A percentile compares a stretch with the other conserved stretches of the same genome.
phyloP scores from a whole-genome alignment of 164 flowering plant genomes.

The Houttuynia cordata region DNA sequence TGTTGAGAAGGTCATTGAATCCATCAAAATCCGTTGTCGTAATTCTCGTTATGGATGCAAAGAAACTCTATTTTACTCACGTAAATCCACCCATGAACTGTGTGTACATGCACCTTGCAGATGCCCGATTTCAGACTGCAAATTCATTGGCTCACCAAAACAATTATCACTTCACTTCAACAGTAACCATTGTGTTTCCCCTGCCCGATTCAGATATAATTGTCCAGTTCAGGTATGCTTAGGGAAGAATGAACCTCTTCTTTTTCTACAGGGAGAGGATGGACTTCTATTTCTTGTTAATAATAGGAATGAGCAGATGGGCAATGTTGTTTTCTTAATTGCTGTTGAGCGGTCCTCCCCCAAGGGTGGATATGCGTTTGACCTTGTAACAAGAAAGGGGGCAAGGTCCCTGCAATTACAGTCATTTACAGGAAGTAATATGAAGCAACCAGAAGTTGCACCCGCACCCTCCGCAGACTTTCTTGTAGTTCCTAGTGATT shows the following conservation, averaged over 20 bases:
- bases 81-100: constrained; percentile 29
- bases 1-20: constrained; percentile 72
- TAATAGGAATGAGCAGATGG: constrained; percentile 29
- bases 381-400: constrained; percentile 34
- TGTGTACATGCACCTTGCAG: constrained; percentile 36
- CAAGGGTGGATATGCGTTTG: constrained; percentile 30
- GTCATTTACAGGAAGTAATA: constrained; percentile 27
- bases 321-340: constrained; percentile 30
- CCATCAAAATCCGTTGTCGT: constrained; percentile 31
- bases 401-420: constrained; percentile 36
- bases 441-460: constrained; percentile 27
- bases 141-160: constrained; percentile 32
- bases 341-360: constrained; percentile 27
- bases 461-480: constrained; percentile 27
- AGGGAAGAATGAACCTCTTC: constrained; percentile 14
- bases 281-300: constrained; percentile 44
- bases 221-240: constrained; percentile 29
- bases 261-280: constrained; percentile 28
- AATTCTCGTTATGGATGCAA: constrained; percentile 36
- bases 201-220: constrained; percentile 38
- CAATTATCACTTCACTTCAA: constrained; percentile 46
- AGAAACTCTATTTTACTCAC: constrained; percentile 20
- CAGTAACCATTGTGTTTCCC: constrained; percentile 40
- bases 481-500: constrained; percentile 38
- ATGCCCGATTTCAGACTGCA: constrained; percentile 43